A percentile compares a stretch with the other conserved stretches of the same genome.
Conservation (phyloP, 1,284 basidiomycete species). For the Cutaneotrichosporon sp. region DNA sequence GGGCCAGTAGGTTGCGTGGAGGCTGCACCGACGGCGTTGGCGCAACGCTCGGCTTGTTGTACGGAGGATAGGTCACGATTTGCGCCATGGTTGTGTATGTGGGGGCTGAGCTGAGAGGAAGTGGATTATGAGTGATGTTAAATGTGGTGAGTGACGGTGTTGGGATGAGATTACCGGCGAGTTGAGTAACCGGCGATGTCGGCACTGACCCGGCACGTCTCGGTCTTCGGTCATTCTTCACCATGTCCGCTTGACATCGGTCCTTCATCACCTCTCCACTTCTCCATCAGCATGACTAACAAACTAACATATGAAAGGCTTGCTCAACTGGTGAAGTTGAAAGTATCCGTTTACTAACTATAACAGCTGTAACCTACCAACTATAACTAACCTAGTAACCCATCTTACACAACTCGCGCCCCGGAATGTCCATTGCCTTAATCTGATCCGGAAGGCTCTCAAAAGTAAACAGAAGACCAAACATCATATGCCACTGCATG, state of each 20-base stretch:
- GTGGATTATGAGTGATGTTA: no score
- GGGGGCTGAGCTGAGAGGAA: not conserved
- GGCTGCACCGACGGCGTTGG: constrained; percentile 6
- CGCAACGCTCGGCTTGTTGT: constrained; percentile 3
- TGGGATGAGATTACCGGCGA: not conserved
- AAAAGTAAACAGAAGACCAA: constrained; percentile 21
- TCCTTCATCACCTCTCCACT: no score
- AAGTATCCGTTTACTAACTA: no score
- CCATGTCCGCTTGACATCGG: no score
- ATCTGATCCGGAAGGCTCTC: constrained; percentile 23
- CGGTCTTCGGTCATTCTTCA: not conserved
- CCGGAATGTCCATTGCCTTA: not conserved
- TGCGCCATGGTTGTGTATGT: constrained; percentile 1
- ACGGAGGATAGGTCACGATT: constrained; percentile 13
- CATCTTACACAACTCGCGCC: not conserved
- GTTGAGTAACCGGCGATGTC: not conserved
- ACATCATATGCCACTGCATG: constrained; percentile 34
- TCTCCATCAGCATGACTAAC: no score
- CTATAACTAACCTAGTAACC: not conserved
- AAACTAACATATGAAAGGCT: no score
- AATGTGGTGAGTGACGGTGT: no score
- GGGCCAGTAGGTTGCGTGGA: constrained; percentile 8
- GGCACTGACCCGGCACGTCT: not conserved
- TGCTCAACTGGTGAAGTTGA: no score
- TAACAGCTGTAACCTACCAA: no score